A percentile compares a stretch with the other conserved stretches of the same genome.
These are phyloP conservation scores for Solidago caesia DNA, from an alignment of 129 eudicot genomes.

Conservation along the genomic window DNA sequence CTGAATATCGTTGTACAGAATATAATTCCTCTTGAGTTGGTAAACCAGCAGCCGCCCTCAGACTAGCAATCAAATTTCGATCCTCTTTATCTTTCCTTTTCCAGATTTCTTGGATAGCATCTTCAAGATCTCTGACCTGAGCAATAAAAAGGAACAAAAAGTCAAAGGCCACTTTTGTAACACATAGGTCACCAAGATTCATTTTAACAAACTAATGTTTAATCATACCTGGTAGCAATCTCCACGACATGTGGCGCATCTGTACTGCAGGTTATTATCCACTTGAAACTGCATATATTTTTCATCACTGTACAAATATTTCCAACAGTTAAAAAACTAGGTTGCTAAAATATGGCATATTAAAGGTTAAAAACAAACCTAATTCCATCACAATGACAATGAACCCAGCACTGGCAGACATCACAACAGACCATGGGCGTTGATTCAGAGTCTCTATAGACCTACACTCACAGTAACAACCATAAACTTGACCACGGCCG, in stretches of 20 bases:
- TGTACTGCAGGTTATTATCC: slow-evolving; percentile 79
- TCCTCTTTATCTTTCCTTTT: slow-evolving; percentile 87
- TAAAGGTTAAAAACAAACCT: slow-evolving; percentile 50
- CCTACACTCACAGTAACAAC: slow-evolving; percentile 44
- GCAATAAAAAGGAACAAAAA: not conserved
- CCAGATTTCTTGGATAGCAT: slow-evolving; percentile 98
- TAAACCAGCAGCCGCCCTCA: slow-evolving; percentile 96
- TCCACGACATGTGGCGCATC: slow-evolving; percentile 95
- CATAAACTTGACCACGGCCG: no score
- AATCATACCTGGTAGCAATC: slow-evolving; percentile 76
- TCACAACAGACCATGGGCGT: slow-evolving; percentile 99
- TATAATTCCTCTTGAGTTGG: slow-evolving; percentile 89
- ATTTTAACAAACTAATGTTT: not conserved
- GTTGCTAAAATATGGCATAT: not conserved
- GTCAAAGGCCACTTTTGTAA: slow-evolving; percentile 69
- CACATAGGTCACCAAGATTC: not conserved
- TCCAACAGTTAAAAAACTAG: not conserved
- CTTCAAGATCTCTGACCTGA: slow-evolving; percentile 86
- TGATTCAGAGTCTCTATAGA: slow-evolving; percentile 93
- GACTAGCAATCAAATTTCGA: slow-evolving; percentile 57
- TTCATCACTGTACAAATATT: slow-evolving; percentile 67
- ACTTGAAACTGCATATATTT: slow-evolving; percentile 88
- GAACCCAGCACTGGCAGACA: slow-evolving; percentile 92
- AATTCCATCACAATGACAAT: slow-evolving; percentile 87
- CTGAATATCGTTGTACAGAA: slow-evolving; percentile 81